phyloP scores from a whole-genome alignment of 1,139 yeast genomes.

The Eremothecium sinecaudum region DNA sequence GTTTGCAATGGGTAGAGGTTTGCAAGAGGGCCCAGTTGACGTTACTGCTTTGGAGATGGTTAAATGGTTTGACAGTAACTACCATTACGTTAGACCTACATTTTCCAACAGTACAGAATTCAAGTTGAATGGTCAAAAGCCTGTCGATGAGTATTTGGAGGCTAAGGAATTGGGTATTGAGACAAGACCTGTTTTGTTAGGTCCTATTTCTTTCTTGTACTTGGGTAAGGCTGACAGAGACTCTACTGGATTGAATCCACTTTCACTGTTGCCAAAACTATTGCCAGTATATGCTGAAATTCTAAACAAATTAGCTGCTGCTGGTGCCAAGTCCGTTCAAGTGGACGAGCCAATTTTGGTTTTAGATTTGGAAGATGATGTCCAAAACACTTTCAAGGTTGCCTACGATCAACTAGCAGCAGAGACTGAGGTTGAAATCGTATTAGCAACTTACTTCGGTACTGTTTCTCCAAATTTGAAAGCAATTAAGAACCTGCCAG shows the following conservation, averaged over 20 bases:
- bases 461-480: constrained; percentile 93
- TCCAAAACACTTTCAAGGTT: constrained; percentile 75
- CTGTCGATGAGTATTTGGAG: constrained; percentile 94
- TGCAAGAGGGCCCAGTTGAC: constrained; percentile 90
- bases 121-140: constrained; percentile 93
- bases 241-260: constrained; percentile 89
- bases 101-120: constrained; percentile 90
- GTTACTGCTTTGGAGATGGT: constrained; percentile 99
- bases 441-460: constrained; percentile 91
- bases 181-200: constrained; percentile 94
- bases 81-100: constrained; percentile 99
- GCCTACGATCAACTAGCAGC: constrained; percentile 48
- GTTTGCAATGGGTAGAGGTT: constrained; percentile 99
- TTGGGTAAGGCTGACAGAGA: constrained; percentile 98
- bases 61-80: constrained; percentile 98
- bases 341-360: constrained; percentile 96
- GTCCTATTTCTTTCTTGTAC: constrained; percentile 91
- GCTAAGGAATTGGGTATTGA: constrained; percentile 93
- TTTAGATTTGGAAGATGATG: constrained; percentile 78
- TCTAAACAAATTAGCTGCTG: constrained; percentile 75
- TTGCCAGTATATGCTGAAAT: constrained; percentile 89
- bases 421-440: constrained; percentile 55
- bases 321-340: constrained; percentile 94
- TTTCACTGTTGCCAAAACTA: constrained; percentile 75
- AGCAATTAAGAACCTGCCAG: constrained; percentile 84